These are phyloP conservation scores for Neurospora sp. DNA, from an alignment of 2,329 filamentous ascomycete species.

Conservation along the genomic window DNA sequence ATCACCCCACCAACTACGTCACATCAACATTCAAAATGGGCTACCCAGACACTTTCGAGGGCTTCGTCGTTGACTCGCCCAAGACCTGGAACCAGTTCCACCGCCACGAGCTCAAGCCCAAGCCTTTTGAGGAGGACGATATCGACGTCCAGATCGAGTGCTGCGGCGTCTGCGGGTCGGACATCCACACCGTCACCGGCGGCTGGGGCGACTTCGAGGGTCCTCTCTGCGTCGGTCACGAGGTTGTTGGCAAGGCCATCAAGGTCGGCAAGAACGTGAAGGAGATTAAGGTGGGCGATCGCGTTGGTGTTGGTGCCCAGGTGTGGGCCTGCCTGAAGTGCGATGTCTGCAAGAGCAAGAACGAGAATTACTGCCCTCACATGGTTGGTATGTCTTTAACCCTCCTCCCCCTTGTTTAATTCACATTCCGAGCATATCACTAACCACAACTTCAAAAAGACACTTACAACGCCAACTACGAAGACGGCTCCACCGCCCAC, in stretches of 20 bases:
- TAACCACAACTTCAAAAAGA: slow-evolving; percentile 17
- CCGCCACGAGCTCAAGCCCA: slow-evolving; percentile 27
- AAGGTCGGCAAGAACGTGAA: slow-evolving; percentile 29
- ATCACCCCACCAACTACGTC: not conserved
- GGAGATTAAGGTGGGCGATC: slow-evolving; percentile 48
- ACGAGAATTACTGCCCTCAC: slow-evolving; percentile 40
- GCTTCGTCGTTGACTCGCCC: slow-evolving; percentile 32
- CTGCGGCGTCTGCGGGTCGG: slow-evolving; percentile 52
- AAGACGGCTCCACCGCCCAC: slow-evolving; percentile 50
- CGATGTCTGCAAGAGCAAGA: slow-evolving; percentile 34
- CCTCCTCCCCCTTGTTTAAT: not conserved
- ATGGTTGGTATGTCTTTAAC: slow-evolving; percentile 23
- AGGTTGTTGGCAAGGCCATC: slow-evolving; percentile 44
- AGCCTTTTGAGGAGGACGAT: slow-evolving; percentile 22
- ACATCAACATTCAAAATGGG: slow-evolving; percentile 23
- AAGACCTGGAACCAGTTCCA: slow-evolving; percentile 32
- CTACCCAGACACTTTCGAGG: slow-evolving; percentile 34
- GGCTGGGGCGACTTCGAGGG: slow-evolving; percentile 38
- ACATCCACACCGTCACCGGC: slow-evolving; percentile 48
- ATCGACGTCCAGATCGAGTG: slow-evolving; percentile 61
- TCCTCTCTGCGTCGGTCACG: slow-evolving; percentile 45
- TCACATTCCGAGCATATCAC: not conserved
- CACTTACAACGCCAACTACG: slow-evolving; percentile 49
- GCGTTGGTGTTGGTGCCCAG: slow-evolving; percentile 55
- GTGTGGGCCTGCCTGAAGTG: slow-evolving; percentile 45